Base-by-base conservation (phyloP, 768 basidiomycete species). In the Dentipellis sp. region DNA sequence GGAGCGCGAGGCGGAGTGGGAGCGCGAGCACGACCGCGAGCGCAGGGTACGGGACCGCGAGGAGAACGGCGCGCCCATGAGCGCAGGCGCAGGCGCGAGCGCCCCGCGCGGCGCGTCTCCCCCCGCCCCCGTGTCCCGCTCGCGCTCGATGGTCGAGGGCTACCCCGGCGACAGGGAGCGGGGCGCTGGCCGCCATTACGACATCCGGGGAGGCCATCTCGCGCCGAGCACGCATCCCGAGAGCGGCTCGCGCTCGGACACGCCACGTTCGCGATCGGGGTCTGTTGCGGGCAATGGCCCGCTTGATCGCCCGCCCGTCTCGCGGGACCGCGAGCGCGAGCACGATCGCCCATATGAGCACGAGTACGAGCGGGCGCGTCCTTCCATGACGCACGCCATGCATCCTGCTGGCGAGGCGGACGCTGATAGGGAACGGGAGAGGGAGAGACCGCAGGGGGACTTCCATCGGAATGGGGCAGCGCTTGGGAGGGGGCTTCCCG, bases 21-120 rank as follows among this genome's bases (percentile, higher is more conserved):
- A 45, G 42, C 42, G 48, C 23, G 61, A 62, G 19, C 51, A 50
- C 50, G 61, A 62, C 12, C 58, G 56, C 29, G 59, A 54, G 70
- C 53, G 77, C n/a, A 74, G 74, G 56, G 74, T 74, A 52, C 71
- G 72, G 52, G 73, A 77, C 52, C 64, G 62, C 1, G 60, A 52
- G 23, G 17, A 38, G 29, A 36, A 59, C 12, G 57, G 57, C 12
- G n/a, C n/a, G 57, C 52, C 29, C 54, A 59, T 10, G 52, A 62
- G 51, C 57, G 59, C 48, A 60, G 65, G 46, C 64, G 66, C 49
- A 59, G 67, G 53, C 57, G 59, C 19, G 62, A 68, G 36, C 59
- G 29, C 29, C 6, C 29, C 29, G 29, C 29, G 29, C 29, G 29
- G 29, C 3, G 29, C 6, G 29, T 56, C 56, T 54, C 53, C 62